A percentile compares a stretch with the other conserved stretches of the same genome.
These are phyloP conservation scores for Daldinia decipiens DNA, from an alignment of 495 filamentous ascomycete genomes.

Conservation along the genomic window DNA sequence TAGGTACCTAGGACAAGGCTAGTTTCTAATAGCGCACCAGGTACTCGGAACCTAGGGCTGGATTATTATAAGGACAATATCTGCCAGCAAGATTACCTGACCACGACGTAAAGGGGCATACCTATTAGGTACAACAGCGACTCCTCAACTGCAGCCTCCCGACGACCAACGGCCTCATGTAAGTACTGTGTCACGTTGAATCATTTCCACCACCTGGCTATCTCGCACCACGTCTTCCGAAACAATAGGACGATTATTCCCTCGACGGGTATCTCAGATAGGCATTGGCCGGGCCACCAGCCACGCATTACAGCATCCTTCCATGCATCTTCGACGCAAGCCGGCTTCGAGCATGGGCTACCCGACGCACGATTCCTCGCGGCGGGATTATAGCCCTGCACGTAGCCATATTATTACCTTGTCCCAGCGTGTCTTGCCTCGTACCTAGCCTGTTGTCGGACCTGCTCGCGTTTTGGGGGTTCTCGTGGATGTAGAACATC, in stretches of 20 bases:
- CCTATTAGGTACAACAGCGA: background rate
- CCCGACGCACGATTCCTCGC: slow-evolving; percentile 23
- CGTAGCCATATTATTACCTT: slow-evolving; percentile 27
- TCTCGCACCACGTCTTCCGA: slow-evolving; percentile 35
- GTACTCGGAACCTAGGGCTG: slow-evolving; percentile 18
- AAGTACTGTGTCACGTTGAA: slow-evolving; percentile 22
- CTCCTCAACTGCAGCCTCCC: slow-evolving; percentile 30
- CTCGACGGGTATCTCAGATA: slow-evolving; percentile 5
- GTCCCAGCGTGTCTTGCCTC: slow-evolving; percentile 5
- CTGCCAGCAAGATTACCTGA: background rate
- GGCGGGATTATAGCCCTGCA: slow-evolving; percentile 21
- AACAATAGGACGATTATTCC: slow-evolving; percentile 27
- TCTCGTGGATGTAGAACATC: background rate
- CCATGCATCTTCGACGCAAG: slow-evolving; percentile 40
- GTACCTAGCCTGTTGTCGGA: background rate
- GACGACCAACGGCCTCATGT: slow-evolving; percentile 33
- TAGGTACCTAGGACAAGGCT: background rate
- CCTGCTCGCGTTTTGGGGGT: slow-evolving; percentile 22
- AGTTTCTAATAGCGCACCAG: slow-evolving; percentile 9
- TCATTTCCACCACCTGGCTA: slow-evolving; percentile 8
- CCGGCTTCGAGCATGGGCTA: slow-evolving; percentile 12
- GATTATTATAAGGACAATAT: background rate
- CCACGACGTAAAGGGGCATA: background rate
- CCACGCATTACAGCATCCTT: slow-evolving; percentile 25
- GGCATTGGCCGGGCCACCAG: background rate